Evolutionary conservation across 371 early-diverging fungal species (phyloP), one percentile per base, ranked within the genome.

Genomic region (Blakeslea trispora): DNA sequence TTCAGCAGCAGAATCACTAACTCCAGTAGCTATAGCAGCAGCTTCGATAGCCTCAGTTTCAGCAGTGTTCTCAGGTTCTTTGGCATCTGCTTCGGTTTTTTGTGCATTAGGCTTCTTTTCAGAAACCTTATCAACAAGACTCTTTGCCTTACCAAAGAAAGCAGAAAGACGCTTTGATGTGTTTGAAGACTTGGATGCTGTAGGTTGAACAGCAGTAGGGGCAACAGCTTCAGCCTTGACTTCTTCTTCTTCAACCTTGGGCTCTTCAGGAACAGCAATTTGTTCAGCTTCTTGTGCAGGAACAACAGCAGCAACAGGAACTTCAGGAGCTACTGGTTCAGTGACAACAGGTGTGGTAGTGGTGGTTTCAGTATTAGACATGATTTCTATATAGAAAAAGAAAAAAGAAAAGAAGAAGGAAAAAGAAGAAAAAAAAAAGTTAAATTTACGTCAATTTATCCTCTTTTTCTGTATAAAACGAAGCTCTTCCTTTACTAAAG

Each of bases 81-180:
- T 28, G 28, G 28, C 7, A 7, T 3, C 28, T 9, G 24, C 41
- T n/a, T 49, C 55, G 13, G 48, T 37, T 18, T 52, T 46, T 9
- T 23, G 28, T 23, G 46, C 13, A 14, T 47, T 42, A 34, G 54
- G 52, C 23, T 64, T 63, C 53, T 54, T 57, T 24, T 59, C 56
- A 53, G 49, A 51, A 3, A 59, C 48, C 63, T 64, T 59, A 35
- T 58, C 55, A 23, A 59, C 59, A 35, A 50, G 50, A 3, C 39
- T 48, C 51, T 59, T 64, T 31, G 64, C 64, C 39, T 59, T 64
- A 31, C 55, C 59, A 14, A 59, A 19, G 23, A 64, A 47, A 3
- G 55, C 22, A 51, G 65, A 64, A 37, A 64, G 59, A 52, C 65
- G 60, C 37, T 64, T 64, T 3, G 59, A 46, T 7, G 63, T 37